phyloP scores from a whole-genome alignment of 176 grass and related monocot genomes.

The Zoysia pacifica region DNA sequence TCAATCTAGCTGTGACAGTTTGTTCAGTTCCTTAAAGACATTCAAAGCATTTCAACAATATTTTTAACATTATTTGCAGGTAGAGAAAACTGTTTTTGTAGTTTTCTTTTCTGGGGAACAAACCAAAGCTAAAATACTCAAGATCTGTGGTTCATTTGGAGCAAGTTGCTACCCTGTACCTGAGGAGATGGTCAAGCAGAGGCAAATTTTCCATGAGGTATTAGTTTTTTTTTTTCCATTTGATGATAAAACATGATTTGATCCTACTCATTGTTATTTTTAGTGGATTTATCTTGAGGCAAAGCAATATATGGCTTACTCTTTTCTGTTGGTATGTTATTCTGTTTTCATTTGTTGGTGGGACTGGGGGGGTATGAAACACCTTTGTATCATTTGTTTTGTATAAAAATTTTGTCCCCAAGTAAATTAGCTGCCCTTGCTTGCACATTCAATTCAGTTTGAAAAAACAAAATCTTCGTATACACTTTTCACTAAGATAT shows the following conservation, averaged over 20 bases:
- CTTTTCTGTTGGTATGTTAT: background rate
- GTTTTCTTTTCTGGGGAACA: constrained; percentile 99
- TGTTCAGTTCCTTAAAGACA: background rate
- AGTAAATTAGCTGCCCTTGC: background rate
- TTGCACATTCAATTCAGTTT: constrained; percentile 17
- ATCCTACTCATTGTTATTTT: background rate
- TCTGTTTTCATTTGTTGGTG: background rate
- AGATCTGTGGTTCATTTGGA: constrained; percentile 91
- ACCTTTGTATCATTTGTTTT: background rate
- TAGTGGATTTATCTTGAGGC: background rate
- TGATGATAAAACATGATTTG: background rate
- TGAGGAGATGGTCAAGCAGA: constrained; percentile 85
- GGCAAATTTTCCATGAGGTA: constrained; percentile 92
- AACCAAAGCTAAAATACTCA: constrained; percentile 82
- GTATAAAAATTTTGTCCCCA: background rate
- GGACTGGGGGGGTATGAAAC: background rate
- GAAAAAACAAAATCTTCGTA: background rate
- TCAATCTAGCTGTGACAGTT: background rate
- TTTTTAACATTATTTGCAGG: constrained; percentile 51
- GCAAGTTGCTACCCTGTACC: constrained; percentile 99
- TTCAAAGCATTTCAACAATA: constrained; percentile 23
- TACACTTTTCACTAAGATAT: background rate
- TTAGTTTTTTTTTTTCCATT: constrained; percentile 22
- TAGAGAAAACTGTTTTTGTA: constrained; percentile 96
- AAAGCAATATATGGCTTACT: background rate